phyloP scores from a whole-genome alignment of 495 filamentous ascomycete genomes.

The Articulospora tetracladia region DNA sequence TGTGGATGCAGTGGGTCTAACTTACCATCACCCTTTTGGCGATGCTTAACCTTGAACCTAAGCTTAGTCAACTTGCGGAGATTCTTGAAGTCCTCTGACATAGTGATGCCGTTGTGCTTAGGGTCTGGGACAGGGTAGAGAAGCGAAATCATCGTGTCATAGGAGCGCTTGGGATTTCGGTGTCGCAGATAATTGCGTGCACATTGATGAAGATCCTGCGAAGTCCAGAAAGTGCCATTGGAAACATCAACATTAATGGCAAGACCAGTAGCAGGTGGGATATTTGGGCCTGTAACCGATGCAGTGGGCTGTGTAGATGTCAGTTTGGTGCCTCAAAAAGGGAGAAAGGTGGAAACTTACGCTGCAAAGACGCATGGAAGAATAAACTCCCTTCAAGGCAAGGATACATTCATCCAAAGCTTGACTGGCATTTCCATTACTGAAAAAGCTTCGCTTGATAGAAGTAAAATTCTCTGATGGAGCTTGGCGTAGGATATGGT shows the following conservation, averaged over 20 bases:
- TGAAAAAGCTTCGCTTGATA: constrained; percentile 78
- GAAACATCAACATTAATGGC: constrained; percentile 81
- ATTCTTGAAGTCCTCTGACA: constrained; percentile 40
- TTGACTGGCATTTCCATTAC: constrained; percentile 29
- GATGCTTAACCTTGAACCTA: constrained; percentile 62
- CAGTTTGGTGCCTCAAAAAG: not conserved
- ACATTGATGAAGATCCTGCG: constrained; percentile 27
- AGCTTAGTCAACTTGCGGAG: constrained; percentile 58
- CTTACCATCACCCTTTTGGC: constrained; percentile 31
- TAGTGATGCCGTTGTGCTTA: constrained; percentile 4
- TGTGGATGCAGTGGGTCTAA: not conserved
- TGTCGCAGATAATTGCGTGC: constrained; percentile 21
- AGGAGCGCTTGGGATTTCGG: constrained; percentile 14
- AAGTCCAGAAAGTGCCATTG: constrained; percentile 71
- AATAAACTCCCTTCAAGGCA: constrained; percentile 81
- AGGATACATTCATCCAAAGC: constrained; percentile 43
- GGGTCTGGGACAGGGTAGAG: constrained; percentile 20
- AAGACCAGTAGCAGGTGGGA: constrained; percentile 40
- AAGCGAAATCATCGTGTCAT: constrained; percentile 11
- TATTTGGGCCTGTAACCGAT: constrained; percentile 32
- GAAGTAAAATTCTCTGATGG: constrained; percentile 59
- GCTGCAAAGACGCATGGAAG: constrained; percentile 66
- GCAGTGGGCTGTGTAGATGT: constrained; percentile 13
- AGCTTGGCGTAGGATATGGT: constrained; percentile 77
- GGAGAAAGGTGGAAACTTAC: constrained; percentile 32